Percentiles rank a stretch among this genome's conserved stretches.
Conservation (phyloP, 164 flowering plant species). For the Kalanchoe fedtschenkoi region DNA sequence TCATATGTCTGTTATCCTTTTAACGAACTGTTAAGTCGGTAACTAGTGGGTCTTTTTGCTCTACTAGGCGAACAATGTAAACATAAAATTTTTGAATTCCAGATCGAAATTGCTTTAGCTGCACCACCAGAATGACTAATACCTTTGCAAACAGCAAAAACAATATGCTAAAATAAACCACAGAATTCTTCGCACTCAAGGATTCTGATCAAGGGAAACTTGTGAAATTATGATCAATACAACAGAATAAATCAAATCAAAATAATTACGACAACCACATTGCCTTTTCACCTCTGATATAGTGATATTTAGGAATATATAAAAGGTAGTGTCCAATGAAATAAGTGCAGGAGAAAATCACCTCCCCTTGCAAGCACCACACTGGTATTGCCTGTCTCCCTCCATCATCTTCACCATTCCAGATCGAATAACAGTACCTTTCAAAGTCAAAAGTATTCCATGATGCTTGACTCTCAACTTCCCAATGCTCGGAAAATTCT, state of each 20-base stretch:
- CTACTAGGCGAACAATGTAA: no score
- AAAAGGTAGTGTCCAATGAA: not conserved
- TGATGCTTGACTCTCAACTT: conserved; percentile 80
- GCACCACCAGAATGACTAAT: no score
- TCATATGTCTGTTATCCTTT: no score
- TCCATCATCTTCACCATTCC: conserved; percentile 86
- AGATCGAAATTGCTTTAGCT: no score
- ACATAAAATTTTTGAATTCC: no score
- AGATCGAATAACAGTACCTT: conserved; percentile 88
- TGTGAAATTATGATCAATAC: not conserved
- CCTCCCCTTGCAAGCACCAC: conserved; percentile 75
- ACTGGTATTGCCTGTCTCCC: conserved; percentile 72
- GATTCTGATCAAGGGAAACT: not conserved
- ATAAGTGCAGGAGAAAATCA: conserved; percentile 9
- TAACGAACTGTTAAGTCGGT: no score
- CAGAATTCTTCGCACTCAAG: no score
- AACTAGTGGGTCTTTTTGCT: no score
- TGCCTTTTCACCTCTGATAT: not conserved
- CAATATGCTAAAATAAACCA: no score
- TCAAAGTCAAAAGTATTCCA: conserved; percentile 72
- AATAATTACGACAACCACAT: not conserved
- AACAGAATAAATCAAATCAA: not conserved
- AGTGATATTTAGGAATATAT: not conserved
- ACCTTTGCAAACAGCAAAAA: no score
- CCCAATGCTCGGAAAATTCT: conserved; percentile 86